Evolutionary conservation across 2,329 filamentous ascomycete genomes (phyloP).

Genomic region (Hypomyces rosellus): DNA sequence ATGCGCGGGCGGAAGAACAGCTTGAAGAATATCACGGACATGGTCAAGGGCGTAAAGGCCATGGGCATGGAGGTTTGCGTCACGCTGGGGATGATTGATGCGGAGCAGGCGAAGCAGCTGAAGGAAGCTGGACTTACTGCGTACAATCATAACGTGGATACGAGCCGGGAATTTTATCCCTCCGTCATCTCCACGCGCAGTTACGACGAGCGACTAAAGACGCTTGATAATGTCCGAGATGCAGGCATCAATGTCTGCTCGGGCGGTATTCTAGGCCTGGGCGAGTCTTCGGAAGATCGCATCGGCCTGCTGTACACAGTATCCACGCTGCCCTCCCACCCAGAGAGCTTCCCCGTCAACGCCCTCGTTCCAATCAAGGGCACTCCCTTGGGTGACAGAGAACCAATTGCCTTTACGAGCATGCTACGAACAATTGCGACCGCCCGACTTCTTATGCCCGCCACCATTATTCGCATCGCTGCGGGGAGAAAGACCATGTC

Average conservation of each 20-base stretch:
- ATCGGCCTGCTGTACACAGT: conserved; percentile 80
- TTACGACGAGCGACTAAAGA: conserved; percentile 81
- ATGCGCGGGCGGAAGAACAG: conserved; percentile 86
- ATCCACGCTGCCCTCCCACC: conserved; percentile 71
- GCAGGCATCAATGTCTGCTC: conserved; percentile 88
- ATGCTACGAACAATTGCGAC: conserved; percentile 80
- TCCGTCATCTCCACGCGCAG: conserved; percentile 76
- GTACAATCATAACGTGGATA: conserved; percentile 94
- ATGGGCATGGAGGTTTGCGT: conserved; percentile 90
- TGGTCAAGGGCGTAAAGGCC: conserved; percentile 73
- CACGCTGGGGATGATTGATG: conserved; percentile 90
- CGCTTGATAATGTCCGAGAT: conserved; percentile 71
- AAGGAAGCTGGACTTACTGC: conserved; percentile 80
- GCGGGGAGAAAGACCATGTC: conserved; percentile 78
- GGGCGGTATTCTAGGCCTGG: conserved; percentile 79
- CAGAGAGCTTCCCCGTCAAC: conserved; percentile 88
- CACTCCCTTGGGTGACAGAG: conserved; percentile 71
- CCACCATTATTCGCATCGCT: conserved; percentile 79
- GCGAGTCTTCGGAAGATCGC: conserved; percentile 72
- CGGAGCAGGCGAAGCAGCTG: conserved; percentile 70
- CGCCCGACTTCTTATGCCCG: conserved; percentile 74
- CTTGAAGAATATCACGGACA: conserved; percentile 75
- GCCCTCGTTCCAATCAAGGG: conserved; percentile 86
- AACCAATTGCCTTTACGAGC: conserved; percentile 68
- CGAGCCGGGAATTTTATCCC: conserved; percentile 82